Base-by-base conservation (phyloP, 139 green algal genomes). In the Desmodesmus armatus region DNA sequence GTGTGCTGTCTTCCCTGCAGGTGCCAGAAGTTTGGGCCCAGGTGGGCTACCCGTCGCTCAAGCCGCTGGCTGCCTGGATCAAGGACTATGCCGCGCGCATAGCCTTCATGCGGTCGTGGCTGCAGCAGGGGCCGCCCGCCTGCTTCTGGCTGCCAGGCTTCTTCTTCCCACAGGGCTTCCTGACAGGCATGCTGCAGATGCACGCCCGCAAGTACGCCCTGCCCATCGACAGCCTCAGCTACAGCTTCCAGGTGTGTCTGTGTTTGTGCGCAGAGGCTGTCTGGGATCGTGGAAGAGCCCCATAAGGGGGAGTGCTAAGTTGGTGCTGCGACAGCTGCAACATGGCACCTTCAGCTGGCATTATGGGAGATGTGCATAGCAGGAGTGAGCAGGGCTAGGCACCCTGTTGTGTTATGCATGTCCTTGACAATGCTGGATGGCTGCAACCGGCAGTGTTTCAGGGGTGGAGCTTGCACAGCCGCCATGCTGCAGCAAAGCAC, bases 171-270 rank as follows among this genome's bases (percentile, higher is more conserved):
- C 92, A 97, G 89, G 95, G 94, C 76, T 97, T 98, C 92, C 92
- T 98, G 89, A 98, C 95, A 39, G 95, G 92, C 31, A 91, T 95
- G 69, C 90, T 98, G 76, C 95, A 98, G 84, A 95, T 89, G 72
- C 93, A 97, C 87, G 95, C 95, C 37, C 91, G 95, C 75, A 97
- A 96, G 90, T 92, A 96, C 83, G 67, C 82, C 62, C 92, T 95
- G 69, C 89, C 95, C 39, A 97, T 98, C 70, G 94, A 98, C 92
- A 91, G 88, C 21, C 91, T 98, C 43, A 93, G 80, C 80, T 97
- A 97, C 69, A 88, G 83, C 5, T 97, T 96, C 85, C 7, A 86
- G 35, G 93, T 96, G 33, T 89, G 80, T 3, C 37, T 3, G 62
- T 37, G 9, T 72, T 21, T 55, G n/a, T n/a, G n/a, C n/a, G n/a